Base-by-base conservation (phyloP, 768 basidiomycete genomes). In the Amanita molliuscula region DNA sequence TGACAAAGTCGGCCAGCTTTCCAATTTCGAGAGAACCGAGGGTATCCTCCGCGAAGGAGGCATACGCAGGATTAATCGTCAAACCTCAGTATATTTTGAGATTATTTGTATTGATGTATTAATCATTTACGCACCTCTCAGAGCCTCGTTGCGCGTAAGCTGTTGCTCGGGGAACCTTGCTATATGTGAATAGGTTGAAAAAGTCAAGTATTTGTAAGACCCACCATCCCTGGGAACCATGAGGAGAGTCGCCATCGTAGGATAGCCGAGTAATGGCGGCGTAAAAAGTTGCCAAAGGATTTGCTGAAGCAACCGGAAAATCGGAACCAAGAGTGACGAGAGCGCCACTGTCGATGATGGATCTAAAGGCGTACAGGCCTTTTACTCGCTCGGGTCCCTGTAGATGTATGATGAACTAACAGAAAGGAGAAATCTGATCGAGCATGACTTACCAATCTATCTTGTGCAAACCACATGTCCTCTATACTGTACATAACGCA, bases 381-480 rank as follows among this genome's bases (percentile, higher is more conserved):
- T 87, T 88, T 43, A 95, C 79, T 38, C 94, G 78, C 55, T 91
- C 84, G 13, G 83, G 77, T 5, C 93, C 91, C 88, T 84, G 55
- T 28, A 44, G 20, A 51, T 20, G 31, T 4, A 5, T 48, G 42
- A 44, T 37, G 31, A 50, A 52, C 54, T 46, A 50, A 36, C 44
- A 42, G 6, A 51, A 36, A 18, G 15, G n/a, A 18, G 20, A 18
- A 18, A 20, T 21, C 16, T 31, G 29, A 13, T 16, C 21, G 42
- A 46, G 1, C 31, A 31, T 25, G 35, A 65, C 77, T 58, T 56
- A 88, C 88, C 56, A 95, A 63, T 47, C 90, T 82, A 20, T 81
- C 77, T 64, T 93, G 78, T 6, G 88, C 91, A 61, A 86, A 95
- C 76, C 82, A 84, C 91, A 95, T 94, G 58, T 90, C 88, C 54